Conservation (phyloP, 2,329 filamentous ascomycete species). For the Metarhizium anisopliae region DNA sequence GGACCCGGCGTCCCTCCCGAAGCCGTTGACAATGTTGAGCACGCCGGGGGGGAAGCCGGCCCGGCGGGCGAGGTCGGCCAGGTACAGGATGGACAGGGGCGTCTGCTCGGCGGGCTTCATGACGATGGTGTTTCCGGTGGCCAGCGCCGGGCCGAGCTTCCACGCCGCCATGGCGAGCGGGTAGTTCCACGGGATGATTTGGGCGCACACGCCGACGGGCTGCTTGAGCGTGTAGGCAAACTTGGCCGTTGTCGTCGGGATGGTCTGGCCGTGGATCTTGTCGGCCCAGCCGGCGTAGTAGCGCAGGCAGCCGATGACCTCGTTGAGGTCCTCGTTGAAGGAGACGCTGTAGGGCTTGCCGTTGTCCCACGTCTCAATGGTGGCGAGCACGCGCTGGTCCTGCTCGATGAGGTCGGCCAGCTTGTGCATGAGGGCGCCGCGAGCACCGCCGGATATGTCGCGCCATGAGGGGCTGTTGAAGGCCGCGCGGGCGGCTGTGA, state of each 20-base stretch:
- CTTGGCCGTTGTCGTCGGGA: constrained; percentile 58
- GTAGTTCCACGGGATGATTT: constrained; percentile 71
- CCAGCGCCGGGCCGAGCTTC: constrained; percentile 67
- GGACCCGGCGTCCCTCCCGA: constrained; percentile 58
- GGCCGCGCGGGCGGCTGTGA: constrained; percentile 49
- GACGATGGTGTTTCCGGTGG: constrained; percentile 54
- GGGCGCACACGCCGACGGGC: constrained; percentile 66
- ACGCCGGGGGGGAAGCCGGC: constrained; percentile 73
- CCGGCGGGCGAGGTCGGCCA: constrained; percentile 59
- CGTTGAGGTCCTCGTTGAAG: constrained; percentile 53
- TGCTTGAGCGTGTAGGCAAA: constrained; percentile 69
- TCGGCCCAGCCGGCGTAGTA: constrained; percentile 76
- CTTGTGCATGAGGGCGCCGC: constrained; percentile 61
- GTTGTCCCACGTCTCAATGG: constrained; percentile 73
- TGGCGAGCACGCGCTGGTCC: constrained; percentile 41
- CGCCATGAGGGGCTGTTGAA: constrained; percentile 62
- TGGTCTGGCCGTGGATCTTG: constrained; percentile 70
- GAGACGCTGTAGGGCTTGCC: constrained; percentile 58
- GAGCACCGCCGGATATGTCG: constrained; percentile 54
- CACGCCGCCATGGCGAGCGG: constrained; percentile 43
- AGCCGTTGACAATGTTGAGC: constrained; percentile 66
- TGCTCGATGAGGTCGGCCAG: constrained; percentile 62
- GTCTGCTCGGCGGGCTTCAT: constrained; percentile 62
- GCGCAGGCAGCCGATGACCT: constrained; percentile 39
- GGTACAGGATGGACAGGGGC: constrained; percentile 53